These are phyloP conservation scores for Gamsiella multidivaricata DNA, from an alignment of 192 early-diverging fungal genomes.

Conservation along the genomic window DNA sequence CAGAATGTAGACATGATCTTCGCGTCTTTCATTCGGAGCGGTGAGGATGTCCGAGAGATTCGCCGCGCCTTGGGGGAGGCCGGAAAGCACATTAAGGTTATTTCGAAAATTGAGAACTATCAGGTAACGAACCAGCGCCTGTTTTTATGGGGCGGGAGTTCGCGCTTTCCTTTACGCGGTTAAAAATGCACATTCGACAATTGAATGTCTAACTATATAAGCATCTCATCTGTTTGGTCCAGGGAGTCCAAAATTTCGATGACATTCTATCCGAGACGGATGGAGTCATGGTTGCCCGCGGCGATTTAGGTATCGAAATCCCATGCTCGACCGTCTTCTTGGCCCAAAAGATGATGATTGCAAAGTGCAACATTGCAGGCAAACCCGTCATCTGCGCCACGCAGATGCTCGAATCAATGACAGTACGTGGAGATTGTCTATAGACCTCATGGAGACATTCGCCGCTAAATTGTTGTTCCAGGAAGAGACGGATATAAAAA, in stretches of 20 bases:
- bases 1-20: conserved; percentile 93
- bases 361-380: conserved; percentile 93
- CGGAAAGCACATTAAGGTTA: conserved; percentile 91
- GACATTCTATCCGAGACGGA: conserved; percentile 91
- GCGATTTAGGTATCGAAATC: conserved; percentile 95
- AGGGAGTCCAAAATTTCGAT: conserved; percentile 95
- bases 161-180: conserved; percentile 3
- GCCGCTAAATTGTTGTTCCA: too few species aligned
- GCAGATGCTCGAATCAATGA: conserved; percentile 96
- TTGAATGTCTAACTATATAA: not conserved
- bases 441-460: not conserved
- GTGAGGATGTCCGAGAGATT: conserved; percentile 89
- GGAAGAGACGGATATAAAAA: not conserved
- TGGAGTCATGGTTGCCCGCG: conserved; percentile 96
- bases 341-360: conserved; percentile 96
- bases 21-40: conserved; percentile 93
- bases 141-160: not conserved
- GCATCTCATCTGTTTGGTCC: not conserved
- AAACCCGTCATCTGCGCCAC: conserved; percentile 95
- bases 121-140: conserved; percentile 18
- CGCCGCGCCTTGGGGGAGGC: conserved; percentile 79
- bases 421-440: conserved; percentile 43
- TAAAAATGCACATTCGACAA: conserved; percentile 18
- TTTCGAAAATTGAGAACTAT: conserved; percentile 95
- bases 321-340: conserved; percentile 90